Base-by-base conservation (phyloP, 177 flowering plant species). In the Vitis hybrid region DNA sequence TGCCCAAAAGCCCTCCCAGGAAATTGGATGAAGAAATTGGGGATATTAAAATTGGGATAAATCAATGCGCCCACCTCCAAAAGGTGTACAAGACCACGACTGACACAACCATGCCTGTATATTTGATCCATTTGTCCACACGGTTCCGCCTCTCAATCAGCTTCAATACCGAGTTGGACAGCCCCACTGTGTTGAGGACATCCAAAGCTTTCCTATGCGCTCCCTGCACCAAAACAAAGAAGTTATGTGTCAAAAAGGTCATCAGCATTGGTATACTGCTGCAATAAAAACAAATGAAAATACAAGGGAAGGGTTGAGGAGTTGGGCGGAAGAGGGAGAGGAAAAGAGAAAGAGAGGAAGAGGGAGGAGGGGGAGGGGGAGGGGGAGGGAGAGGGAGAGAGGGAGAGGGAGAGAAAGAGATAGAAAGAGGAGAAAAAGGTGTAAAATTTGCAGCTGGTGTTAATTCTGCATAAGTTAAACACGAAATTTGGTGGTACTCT, bases 201-300 rank as follows among this genome's bases (percentile, higher is more conserved):
- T 95, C 98, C 80, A 95, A 74, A 62, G 96, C 97, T 82, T 95
- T 93, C 63, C 97, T 81, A 72, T 95, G 98, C 59, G 97, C 98
- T 56, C 86, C 84, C 99, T 94, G 88, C 70, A 88, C 59, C 45
- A 74, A 61, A 15, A 61, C n/a, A 67, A 69, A 51, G 66, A 32
- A 3, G n/a, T 52, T 10, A 0, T 45, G 45, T 39, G 8, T 39
- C 9, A 8, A 39, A 8, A 39, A 39, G 48, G 30, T 26, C 30
- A 26, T 26, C 30, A 26, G 30, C 30, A 26, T 26, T 26, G 30
- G 30, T 26, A 26, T 26, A 26, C 30, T 26, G 30, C 48, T 39
- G 48, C 7, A 39, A 39, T 39, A 39, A 6, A 6, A 39, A 26
- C 30, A 26, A 26, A 26, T 26, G 30, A 26, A 26, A 26, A 26